Evolutionary conservation across 345 rosid genomes (phyloP), one percentile per base, ranked within the genome.

Genomic region (Rhizophora apiculata): DNA sequence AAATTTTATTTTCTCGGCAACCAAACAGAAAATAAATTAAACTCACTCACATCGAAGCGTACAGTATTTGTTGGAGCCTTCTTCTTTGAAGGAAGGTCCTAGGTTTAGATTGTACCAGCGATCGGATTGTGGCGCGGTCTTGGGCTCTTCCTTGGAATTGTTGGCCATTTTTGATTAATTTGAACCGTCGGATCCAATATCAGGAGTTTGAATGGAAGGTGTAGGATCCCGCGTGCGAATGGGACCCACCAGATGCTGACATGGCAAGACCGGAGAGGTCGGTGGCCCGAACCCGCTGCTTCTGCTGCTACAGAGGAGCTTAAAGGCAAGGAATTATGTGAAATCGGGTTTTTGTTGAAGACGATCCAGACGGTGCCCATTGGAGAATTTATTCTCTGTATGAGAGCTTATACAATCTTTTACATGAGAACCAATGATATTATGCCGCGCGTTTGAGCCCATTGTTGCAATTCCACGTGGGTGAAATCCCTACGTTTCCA

Each of bases 21-120:
- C 43, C 64, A 46, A 73, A 63, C 30, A 21, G 54, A n/a, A 54
- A 67, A 37, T 27, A 10, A 21, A 27, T 18, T 29, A 13, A 1
- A 62, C 83, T 72, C 15, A 76, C 86, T 89, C 77, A 88, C 89
- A 92, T 67, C 90, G 85, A 24, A 90, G 73, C 64, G 90, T 86
- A 81, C 96, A 87, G 74, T 78, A 90, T 51, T 81, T 90, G 39
- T 43, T 54, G 34, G 90, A 79, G 37, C 88, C 76, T 60, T 34
- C 82, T 24, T 83, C 84, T 20, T 86, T 85, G 71, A 88, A 86
- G 18, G 95, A 90, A 72, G 91, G 70, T 37, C 92, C 89, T 6
- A 90, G 81, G n/a, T 83, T 83, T 0, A 92, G 82, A 74, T 87
- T 82, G 85, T 90, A 93, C 96, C 88, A 93, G 37, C 85, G 91